Conservation (phyloP, 139 green algal species). For the Closterium sp. region DNA sequence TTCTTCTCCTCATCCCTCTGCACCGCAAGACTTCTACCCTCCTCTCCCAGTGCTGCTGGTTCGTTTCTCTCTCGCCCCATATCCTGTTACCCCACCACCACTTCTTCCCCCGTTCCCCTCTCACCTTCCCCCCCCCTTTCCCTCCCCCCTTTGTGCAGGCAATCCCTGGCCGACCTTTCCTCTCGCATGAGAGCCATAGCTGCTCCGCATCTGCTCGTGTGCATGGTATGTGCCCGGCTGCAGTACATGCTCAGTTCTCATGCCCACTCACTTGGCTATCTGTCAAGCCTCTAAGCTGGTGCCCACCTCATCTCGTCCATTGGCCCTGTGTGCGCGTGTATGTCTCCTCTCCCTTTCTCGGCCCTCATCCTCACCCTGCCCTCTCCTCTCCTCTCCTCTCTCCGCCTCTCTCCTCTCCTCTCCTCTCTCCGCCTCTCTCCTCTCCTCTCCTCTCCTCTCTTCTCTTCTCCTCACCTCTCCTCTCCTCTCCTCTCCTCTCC, state of each 20-base stretch:
- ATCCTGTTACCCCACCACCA: background rate
- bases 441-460: no score
- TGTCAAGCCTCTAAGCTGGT: no score
- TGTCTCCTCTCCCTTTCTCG: background rate
- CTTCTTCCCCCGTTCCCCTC: background rate
- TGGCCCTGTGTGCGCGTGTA: no score
- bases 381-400: background rate
- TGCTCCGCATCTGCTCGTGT: background rate
- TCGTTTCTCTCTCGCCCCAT: background rate
- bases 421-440: no score
- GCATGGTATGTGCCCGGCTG: background rate
- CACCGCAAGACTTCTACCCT: no score
- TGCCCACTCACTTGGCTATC: no score
- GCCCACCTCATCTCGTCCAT: background rate
- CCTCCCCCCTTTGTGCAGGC: background rate
- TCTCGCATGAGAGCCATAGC: background rate
- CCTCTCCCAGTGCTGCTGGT: no score
- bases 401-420: background rate
- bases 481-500: no score
- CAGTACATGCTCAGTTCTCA: background rate
- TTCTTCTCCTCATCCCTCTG: background rate
- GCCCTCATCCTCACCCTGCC: background rate
- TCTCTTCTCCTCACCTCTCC: no score
- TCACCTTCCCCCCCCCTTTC: no score
- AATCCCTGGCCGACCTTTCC: background rate